These are phyloP conservation scores for Grosmannia clavigera DNA, from an alignment of 2,329 filamentous ascomycete species.

Conservation along the genomic window DNA sequence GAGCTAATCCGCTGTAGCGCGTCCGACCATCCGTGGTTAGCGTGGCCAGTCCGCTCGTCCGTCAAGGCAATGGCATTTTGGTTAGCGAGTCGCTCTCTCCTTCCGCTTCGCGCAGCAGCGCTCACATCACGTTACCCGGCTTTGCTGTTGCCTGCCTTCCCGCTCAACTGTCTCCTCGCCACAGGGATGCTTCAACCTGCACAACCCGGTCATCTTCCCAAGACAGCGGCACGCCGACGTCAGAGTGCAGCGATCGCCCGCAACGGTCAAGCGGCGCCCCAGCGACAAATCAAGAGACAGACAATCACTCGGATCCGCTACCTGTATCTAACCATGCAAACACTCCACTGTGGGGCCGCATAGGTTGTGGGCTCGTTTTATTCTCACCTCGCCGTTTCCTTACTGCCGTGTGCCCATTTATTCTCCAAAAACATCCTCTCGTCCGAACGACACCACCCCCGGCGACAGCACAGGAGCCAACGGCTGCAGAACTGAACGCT, in stretches of 20 bases:
- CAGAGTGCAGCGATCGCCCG: neutral
- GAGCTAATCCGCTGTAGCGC: neutral
- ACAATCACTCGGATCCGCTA: neutral
- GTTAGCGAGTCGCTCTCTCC: neutral
- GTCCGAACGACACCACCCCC: neutral
- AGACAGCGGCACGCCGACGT: neutral
- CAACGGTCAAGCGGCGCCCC: neutral
- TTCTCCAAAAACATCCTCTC: conserved; percentile 1
- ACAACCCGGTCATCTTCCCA: neutral
- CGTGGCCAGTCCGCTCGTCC: neutral
- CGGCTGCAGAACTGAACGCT: neutral
- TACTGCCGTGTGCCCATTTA: neutral
- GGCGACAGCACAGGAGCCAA: neutral
- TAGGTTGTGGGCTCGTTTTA: neutral
- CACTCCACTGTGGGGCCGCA: neutral
- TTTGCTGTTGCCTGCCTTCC: neutral
- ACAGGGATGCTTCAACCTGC: too few species aligned
- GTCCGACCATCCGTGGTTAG: neutral
- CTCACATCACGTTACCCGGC: neutral
- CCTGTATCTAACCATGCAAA: neutral
- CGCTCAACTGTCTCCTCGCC: too few species aligned
- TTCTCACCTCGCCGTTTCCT: neutral
- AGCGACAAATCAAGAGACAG: neutral
- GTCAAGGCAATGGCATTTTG: neutral
- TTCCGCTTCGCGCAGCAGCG: neutral